Evolutionary conservation across 257 asterid species (phyloP).

Genomic region (Nicotiana undulata): DNA sequence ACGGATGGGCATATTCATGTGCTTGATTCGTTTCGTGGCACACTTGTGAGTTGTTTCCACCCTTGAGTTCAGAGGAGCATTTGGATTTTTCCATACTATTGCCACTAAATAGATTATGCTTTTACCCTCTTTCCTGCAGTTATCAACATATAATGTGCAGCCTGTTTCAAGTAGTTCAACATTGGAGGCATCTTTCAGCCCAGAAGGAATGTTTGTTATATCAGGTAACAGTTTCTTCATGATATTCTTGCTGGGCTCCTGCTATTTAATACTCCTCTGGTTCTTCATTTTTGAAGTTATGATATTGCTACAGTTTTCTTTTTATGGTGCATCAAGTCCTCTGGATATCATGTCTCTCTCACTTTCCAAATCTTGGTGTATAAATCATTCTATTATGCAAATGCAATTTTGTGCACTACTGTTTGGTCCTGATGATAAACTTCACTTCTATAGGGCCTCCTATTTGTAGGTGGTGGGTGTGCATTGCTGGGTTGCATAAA

Average conservation of each 20-base stretch:
- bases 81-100: background rate
- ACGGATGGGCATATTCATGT: constrained; percentile 80
- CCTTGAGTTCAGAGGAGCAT: background rate
- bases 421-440: background rate
- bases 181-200: constrained; percentile 95
- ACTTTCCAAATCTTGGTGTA: background rate
- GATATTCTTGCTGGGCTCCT: background rate
- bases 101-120: background rate
- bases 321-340: background rate
- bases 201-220: constrained; percentile 83
- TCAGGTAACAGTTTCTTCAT: constrained; percentile 51
- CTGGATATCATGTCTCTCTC: background rate
- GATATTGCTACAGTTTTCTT: background rate
- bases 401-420: background rate
- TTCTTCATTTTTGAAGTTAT: background rate
- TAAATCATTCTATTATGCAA: background rate
- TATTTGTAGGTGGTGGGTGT: background rate
- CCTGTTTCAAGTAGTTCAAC: constrained; percentile 75
- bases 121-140: constrained; percentile 26
- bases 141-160: constrained; percentile 70
- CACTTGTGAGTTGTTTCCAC: constrained; percentile 51
- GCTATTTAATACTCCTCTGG: background rate
- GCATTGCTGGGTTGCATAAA: background rate
- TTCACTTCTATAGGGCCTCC: background rate
- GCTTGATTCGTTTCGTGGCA: constrained; percentile 87